Evolutionary conservation across 352 stramenopile species (phyloP), one percentile per base, ranked within the genome.

Genomic region (Blastocystis hominis): DNA sequence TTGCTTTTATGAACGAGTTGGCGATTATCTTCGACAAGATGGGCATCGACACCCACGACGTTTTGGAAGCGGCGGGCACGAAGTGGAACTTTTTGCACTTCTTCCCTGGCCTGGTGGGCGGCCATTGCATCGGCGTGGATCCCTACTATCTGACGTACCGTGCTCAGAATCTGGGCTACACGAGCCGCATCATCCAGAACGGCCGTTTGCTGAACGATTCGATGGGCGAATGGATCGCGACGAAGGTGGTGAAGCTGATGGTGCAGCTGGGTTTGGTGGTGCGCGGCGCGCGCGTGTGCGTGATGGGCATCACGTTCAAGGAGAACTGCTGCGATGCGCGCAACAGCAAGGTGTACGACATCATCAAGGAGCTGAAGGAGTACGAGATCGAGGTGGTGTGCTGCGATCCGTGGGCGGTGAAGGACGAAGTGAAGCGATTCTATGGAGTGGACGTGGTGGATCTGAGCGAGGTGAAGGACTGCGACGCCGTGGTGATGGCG

Each of bases 311-410:
- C 13, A 80, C 69, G 4, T 80, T 80, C 69, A 80, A 80, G 56
- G 69, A 80, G 69, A 80, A 80, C 69, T 80, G 69, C 46, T 40
- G 30, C 42, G 69, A 80, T 80, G 62, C 56, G n/a, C 69, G 69
- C 20, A 80, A 80, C 42, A 69, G 47, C 13, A 80, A 80, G 56
- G 69, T 80, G 2, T 36, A 69, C 20, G 69, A 80, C 20, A 80
- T 84, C 42, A 84, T 84, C 42, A 78, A 75, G 3, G 75, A 84
- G 30, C 3, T 84, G 38, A 84, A 84, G 50, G 62, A 64, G 55
- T 84, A 84, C 44, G 54, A 84, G 3, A 72, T 64, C 36, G 75
- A 64, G 13, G 62, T 84, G 42, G 75, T 72, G 38, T 72, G 38
- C n/a, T 69, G 62, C 17, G 75, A 84, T 64, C 75, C 75, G 38